Conservation (phyloP, 2,329 filamentous ascomycete species). For the Clarireedia sp. region DNA sequence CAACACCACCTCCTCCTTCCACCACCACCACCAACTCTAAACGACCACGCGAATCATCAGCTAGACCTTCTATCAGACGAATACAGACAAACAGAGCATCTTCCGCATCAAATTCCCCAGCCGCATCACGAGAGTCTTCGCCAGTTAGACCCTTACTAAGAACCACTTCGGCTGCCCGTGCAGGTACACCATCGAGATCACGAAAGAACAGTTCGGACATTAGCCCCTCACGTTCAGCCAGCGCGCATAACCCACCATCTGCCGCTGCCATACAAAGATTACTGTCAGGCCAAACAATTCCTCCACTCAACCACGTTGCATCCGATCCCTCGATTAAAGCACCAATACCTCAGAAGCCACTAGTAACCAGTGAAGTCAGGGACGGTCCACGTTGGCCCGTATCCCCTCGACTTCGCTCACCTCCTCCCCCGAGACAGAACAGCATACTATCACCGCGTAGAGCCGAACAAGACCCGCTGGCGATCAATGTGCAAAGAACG, state of each 20-base stretch:
- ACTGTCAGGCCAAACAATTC: constrained; percentile 57
- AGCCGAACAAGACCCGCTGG: constrained; percentile 42
- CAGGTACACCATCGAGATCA: constrained; percentile 37
- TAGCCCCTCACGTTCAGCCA: constrained; percentile 49
- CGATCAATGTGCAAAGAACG: constrained; percentile 46
- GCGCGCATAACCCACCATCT: constrained; percentile 48
- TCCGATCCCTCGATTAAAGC: constrained; percentile 56
- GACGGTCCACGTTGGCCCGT: constrained; percentile 62
- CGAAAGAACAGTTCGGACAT: constrained; percentile 61
- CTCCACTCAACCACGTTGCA: constrained; percentile 52
- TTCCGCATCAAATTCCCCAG: constrained; percentile 37
- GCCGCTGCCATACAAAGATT: constrained; percentile 57
- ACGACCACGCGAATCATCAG: constrained; percentile 19
- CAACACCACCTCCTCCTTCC: background rate
- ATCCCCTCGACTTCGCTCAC: constrained; percentile 70
- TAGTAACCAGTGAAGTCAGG: constrained; percentile 42
- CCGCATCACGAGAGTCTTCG: constrained; percentile 41
- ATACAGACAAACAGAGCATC: constrained; percentile 22
- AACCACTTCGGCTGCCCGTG: constrained; percentile 16
- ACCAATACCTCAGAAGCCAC: constrained; percentile 56
- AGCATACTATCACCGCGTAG: constrained; percentile 38
- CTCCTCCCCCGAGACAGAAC: constrained; percentile 52
- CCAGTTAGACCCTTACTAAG: constrained; percentile 30
- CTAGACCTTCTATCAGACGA: constrained; percentile 21
- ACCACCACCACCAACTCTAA: constrained; percentile 1